Evolutionary conservation across 1,284 basidiomycete genomes (phyloP), one percentile per base, ranked within the genome.

Genomic region (Puccinia polysora): DNA sequence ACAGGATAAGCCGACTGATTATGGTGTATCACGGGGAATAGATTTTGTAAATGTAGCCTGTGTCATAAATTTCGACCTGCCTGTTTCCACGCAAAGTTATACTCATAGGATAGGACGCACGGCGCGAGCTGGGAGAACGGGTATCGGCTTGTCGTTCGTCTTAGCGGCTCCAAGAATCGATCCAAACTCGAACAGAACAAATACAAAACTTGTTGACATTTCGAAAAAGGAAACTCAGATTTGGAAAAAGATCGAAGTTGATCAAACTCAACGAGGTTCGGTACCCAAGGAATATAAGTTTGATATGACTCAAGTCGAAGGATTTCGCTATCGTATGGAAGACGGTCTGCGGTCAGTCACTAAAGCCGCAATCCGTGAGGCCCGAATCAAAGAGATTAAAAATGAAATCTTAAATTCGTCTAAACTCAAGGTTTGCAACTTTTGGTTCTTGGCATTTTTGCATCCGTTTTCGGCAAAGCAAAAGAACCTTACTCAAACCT

Each of bases 241-340:
- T 7, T 94, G 92, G 82, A 83, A 81, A 74, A 84, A 86, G 77
- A 90, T 96, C 50, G 87, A 89, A 78, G 84, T 83, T 74, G 86
- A 88, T 78, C 80, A 82, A 58, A 87, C 89, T 78, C 86, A 86
- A 45, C 81, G 86, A 69, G 89, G 88, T 32, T 87, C 86, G 69
- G 85, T 89, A 75, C 85, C 97, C 75, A 89, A 90, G 79, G 92
- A 93, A 80, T 99, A 96, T 82, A 85, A 87, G 47, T 90, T 97
- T 78, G 92, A 97, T 80, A 87, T 90, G 89, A 85, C 87, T 81
- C 88, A 96, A 82, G 91, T 97, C 49, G 93, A 97, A 77, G 93
- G 91, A n/a, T 99, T 99, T 83, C 83, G 94, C 76, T 99, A 99
- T 81, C 86, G 96, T 65, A 97, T 97, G 91, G 90, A 94, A 78